Percentiles rank a stretch among this genome's conserved stretches.
Evolutionary conservation across 257 asterid species (phyloP).

Genomic region (Solanum commersonii): DNA sequence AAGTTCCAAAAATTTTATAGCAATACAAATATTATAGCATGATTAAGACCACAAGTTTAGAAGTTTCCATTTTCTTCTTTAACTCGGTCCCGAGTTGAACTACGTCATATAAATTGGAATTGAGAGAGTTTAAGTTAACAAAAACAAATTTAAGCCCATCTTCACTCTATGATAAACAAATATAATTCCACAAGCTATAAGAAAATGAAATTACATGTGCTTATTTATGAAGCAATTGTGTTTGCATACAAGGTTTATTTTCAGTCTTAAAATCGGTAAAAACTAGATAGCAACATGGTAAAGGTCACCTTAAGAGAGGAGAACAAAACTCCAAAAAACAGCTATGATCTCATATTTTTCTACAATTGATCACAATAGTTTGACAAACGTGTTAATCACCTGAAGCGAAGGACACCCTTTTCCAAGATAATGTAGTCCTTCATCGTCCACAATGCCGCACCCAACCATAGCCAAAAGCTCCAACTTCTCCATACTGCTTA

Average conservation of each 20-base stretch:
- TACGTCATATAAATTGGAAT: not conserved
- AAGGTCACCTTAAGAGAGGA: not conserved
- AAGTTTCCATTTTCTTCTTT: not conserved
- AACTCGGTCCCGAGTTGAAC: not conserved
- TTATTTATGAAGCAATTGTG: not conserved
- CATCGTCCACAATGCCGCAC: constrained; percentile 45
- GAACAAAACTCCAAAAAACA: not conserved
- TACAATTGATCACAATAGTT: not conserved
- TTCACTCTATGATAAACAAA: not conserved
- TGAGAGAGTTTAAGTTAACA: not conserved
- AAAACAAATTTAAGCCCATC: not conserved
- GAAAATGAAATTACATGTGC: not conserved
- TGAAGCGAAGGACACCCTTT: constrained; percentile 57
- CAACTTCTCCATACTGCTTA: constrained; percentile 52
- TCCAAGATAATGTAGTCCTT: constrained; percentile 44
- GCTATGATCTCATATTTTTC: not conserved
- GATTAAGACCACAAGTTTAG: not conserved
- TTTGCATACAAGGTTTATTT: not conserved
- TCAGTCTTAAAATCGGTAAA: not conserved
- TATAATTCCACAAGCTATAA: not conserved
- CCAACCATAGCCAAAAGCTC: constrained; percentile 54
- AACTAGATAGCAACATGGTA: not conserved
- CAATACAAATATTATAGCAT: not conserved
- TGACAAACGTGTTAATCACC: constrained; percentile 18
- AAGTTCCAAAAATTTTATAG: not conserved